Conservation (phyloP, 306 rosid genomes). For the Vigna trinervia region DNA sequence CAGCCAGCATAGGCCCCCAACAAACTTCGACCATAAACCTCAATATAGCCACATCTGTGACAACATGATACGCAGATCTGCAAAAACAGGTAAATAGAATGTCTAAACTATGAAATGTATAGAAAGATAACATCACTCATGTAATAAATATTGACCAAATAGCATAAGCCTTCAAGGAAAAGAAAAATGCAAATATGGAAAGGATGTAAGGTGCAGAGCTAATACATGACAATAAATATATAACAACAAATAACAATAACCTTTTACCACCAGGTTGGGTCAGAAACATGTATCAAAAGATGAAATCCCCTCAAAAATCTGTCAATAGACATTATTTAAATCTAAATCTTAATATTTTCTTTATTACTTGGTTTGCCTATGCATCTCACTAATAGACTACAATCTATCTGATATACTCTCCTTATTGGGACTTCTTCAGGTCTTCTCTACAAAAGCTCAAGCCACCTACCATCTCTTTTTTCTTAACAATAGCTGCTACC, state of each 20-base stretch:
- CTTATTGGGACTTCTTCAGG: neutral
- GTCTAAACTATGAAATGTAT: constrained; percentile 19
- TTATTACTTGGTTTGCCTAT: neutral
- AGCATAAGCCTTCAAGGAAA: constrained; percentile 10
- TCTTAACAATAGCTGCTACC: neutral
- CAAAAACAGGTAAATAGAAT: constrained; percentile 48
- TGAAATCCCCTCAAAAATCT: neutral
- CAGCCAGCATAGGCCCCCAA: constrained; percentile 99
- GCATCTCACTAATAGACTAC: neutral
- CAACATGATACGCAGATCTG: constrained; percentile 92
- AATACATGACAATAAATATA: constrained; percentile 16
- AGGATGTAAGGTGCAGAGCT: constrained; percentile 27
- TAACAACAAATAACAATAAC: constrained; percentile 2
- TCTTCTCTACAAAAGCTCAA: neutral
- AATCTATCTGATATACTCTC: neutral
- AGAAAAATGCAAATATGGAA: constrained; percentile 32
- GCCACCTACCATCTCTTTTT: neutral
- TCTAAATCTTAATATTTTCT: neutral
- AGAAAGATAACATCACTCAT: constrained; percentile 20
- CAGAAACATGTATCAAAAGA: constrained; percentile 14
- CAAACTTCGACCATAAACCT: constrained; percentile 99
- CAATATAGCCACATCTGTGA: constrained; percentile 90
- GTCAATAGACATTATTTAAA: constrained; percentile 25
- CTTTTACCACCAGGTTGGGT: neutral
- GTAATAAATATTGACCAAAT: constrained; percentile 29